Conservation (phyloP, 2,329 filamentous ascomycete genomes). For the Cladorrhinum sp. region DNA sequence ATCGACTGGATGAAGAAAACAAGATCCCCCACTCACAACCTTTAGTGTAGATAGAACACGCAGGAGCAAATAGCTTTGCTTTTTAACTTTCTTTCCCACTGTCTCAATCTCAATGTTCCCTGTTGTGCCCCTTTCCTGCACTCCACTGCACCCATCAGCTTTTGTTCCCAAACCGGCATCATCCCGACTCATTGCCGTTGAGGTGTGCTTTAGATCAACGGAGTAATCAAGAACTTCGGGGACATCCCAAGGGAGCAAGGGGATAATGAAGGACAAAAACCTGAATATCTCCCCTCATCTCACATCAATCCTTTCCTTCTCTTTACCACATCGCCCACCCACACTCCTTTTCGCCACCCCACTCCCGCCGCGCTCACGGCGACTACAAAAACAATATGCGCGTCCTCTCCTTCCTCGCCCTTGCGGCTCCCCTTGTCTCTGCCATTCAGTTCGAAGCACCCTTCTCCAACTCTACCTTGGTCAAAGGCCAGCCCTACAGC, state of each 20-base stretch:
- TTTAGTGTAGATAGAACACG: neutral
- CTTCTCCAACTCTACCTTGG: constrained; percentile 35
- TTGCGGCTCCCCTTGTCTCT: constrained; percentile 32
- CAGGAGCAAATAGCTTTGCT: neutral
- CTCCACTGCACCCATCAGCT: neutral
- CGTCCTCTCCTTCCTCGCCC: constrained; percentile 29
- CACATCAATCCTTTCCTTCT: neutral
- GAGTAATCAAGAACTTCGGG: neutral
- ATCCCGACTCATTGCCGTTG: neutral
- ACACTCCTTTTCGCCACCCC: neutral
- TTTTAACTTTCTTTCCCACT: neutral
- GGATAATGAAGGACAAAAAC: neutral
- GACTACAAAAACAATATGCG: constrained; percentile 27
- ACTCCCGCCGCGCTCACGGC: constrained; percentile 1
- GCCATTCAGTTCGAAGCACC: constrained; percentile 34
- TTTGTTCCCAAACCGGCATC: neutral
- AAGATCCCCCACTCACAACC: neutral
- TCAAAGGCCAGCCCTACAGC: constrained; percentile 34
- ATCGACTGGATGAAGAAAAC: neutral
- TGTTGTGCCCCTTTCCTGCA: neutral
- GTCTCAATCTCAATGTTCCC: neutral
- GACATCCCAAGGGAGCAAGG: neutral
- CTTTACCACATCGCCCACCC: neutral
- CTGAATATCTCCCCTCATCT: neutral
- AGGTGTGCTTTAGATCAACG: neutral